Conservation (phyloP, 2,329 filamentous ascomycete species). For the Zymoseptoria ardabiliae region DNA sequence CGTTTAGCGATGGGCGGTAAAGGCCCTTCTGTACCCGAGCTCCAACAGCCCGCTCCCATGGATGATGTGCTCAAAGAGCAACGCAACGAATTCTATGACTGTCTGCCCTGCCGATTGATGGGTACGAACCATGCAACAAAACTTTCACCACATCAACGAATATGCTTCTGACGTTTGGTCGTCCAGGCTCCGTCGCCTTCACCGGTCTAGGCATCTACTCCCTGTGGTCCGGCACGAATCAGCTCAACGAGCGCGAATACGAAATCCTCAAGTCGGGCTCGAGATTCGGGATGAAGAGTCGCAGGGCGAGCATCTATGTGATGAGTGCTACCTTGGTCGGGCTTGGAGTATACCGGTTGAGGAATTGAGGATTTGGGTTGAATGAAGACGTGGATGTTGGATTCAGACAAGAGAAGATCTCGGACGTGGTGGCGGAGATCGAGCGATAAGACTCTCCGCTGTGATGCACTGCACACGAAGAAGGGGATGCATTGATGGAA, state of each 20-base stretch:
- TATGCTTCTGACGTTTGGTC: background rate
- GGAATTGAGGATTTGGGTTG: constrained; percentile 13
- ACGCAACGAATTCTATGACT: constrained; percentile 25
- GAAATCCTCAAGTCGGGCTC: constrained; percentile 36
- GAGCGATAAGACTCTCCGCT: too few species aligned
- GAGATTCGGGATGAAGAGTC: constrained; percentile 35
- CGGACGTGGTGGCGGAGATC: background rate
- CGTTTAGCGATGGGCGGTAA: background rate
- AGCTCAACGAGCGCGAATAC: constrained; percentile 35
- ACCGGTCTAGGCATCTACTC: constrained; percentile 41
- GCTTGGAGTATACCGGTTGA: constrained; percentile 39
- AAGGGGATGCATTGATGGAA: too few species aligned
- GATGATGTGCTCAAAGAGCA: constrained; percentile 20
- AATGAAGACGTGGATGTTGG: constrained; percentile 1
- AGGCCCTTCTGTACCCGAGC: constrained; percentile 4
- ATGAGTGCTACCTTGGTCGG: constrained; percentile 36
- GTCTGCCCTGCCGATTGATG: constrained; percentile 28
- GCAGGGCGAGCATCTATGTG: constrained; percentile 35
- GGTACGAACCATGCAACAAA: constrained; percentile 14
- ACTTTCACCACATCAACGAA: background rate
- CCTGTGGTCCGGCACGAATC: constrained; percentile 39
- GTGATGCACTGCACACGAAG: background rate
- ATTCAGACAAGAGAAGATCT: background rate
- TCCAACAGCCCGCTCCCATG: constrained; percentile 15
- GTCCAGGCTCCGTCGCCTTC: constrained; percentile 38